Evolutionary conservation across 2,329 filamentous ascomycete species (phyloP).

Genomic region (Ramichloridium luteum): DNA sequence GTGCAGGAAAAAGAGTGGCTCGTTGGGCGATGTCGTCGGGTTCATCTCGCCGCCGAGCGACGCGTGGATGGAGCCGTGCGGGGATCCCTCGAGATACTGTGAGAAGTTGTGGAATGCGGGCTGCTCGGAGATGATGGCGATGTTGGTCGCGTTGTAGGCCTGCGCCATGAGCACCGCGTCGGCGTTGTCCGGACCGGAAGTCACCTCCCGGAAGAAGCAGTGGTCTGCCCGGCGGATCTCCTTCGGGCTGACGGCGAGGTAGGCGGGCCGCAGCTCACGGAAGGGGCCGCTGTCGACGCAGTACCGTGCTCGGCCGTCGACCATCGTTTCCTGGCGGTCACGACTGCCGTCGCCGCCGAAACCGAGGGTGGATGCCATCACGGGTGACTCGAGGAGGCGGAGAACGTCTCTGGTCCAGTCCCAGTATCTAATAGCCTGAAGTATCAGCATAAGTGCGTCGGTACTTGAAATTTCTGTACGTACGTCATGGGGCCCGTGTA

Average conservation of each 20-base stretch:
- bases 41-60: conserved; percentile 16
- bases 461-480: no score
- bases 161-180: not conserved
- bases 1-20: conserved; percentile 20
- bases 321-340: not conserved
- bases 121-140: not conserved
- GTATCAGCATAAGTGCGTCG: no score
- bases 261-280: conserved; percentile 2
- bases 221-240: conserved; percentile 11
- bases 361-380: conserved; percentile 10
- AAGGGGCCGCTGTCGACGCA: conserved; percentile 20
- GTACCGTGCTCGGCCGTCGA: conserved; percentile 5
- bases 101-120: conserved; percentile 10
- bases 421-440: conserved; percentile 17
- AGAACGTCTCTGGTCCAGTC: conserved; percentile 17
- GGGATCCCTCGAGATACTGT: conserved; percentile 12
- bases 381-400: conserved; percentile 6
- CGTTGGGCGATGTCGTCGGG: conserved; percentile 16
- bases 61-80: conserved; percentile 16
- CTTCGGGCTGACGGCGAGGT: conserved; percentile 4
- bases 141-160: not conserved
- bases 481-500: conserved; percentile 23
- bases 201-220: conserved; percentile 13
- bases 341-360: conserved; percentile 13
- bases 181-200: not conserved